These are phyloP conservation scores for Gliomastix tumulicola DNA, from an alignment of 2,329 filamentous ascomycete species.

Conservation along the genomic window DNA sequence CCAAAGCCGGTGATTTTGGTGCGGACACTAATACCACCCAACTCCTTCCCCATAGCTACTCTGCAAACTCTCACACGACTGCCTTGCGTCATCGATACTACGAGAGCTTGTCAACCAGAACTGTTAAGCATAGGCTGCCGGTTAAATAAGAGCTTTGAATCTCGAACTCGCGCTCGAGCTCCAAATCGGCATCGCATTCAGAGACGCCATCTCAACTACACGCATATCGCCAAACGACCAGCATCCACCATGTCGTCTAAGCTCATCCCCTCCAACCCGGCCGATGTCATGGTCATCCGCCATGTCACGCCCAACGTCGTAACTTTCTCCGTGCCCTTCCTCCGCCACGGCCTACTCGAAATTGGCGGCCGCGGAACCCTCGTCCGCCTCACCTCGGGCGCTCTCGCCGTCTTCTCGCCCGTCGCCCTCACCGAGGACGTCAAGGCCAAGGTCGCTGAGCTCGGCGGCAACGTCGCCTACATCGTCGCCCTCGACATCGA, in stretches of 20 bases:
- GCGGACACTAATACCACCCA: too few relatives aligned
- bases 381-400: constrained; percentile 70
- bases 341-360: constrained; percentile 70
- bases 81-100: too few relatives aligned
- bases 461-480: constrained; percentile 70
- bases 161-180: too few relatives aligned
- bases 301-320: constrained; percentile 72
- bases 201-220: too few relatives aligned
- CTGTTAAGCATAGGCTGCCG: too few relatives aligned
- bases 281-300: constrained; percentile 84
- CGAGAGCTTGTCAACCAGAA: too few relatives aligned
- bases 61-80: too few relatives aligned
- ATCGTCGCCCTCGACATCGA: constrained; percentile 83
- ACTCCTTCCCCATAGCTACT: too few relatives aligned
- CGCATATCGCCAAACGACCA: too few relatives aligned
- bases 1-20: too few relatives aligned
- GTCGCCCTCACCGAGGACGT: constrained; percentile 76
- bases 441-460: constrained; percentile 51
- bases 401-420: constrained; percentile 85
- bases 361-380: constrained; percentile 84
- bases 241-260: constrained; percentile 47
- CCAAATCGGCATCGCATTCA: too few relatives aligned
- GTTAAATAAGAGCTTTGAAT: too few relatives aligned
- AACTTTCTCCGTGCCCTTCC: constrained; percentile 78
- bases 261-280: constrained; percentile 64